phyloP scores from a whole-genome alignment of 2,329 filamentous ascomycete genomes.

The Lachnellula occidentalis region DNA sequence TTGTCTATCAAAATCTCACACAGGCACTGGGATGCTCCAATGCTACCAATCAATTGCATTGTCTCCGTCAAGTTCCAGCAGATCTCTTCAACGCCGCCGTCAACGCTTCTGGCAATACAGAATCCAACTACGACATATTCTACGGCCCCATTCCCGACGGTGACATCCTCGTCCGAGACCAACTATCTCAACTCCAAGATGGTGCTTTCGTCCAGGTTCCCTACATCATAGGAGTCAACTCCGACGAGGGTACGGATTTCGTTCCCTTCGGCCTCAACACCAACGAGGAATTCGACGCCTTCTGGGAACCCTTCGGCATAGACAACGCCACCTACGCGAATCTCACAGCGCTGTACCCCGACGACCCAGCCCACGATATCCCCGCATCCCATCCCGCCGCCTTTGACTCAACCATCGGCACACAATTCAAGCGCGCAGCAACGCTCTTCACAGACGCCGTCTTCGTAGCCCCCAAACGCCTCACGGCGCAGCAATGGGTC shows the following conservation, averaged over 20 bases:
- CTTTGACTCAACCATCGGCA: constrained; percentile 16
- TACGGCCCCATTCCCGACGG: constrained; percentile 43
- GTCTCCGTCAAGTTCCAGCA: constrained; percentile 34
- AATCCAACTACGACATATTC: not conserved
- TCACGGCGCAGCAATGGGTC: not conserved
- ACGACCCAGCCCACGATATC: constrained; percentile 40
- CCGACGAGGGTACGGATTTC: constrained; percentile 54
- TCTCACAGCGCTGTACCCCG: constrained; percentile 42
- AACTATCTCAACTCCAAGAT: constrained; percentile 45
- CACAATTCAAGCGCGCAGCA: constrained; percentile 15
- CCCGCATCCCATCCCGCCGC: constrained; percentile 34
- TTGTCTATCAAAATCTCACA: constrained; percentile 33
- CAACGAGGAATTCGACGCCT: constrained; percentile 38
- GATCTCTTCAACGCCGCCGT: constrained; percentile 39
- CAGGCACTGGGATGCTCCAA: constrained; percentile 25
- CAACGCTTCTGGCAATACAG: constrained; percentile 29
- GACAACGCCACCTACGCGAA: constrained; percentile 26
- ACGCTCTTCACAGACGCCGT: constrained; percentile 10
- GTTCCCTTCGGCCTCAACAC: constrained; percentile 47
- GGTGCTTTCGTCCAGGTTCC: constrained; percentile 60
- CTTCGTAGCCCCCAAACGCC: not conserved
- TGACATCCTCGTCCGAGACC: constrained; percentile 28
- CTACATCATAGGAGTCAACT: constrained; percentile 57
- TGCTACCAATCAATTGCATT: constrained; percentile 12
- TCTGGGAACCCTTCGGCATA: constrained; percentile 2